Evolutionary conservation across 2,329 filamentous ascomycete species (phyloP).

Genomic region (Dactylellina leptospora): DNA sequence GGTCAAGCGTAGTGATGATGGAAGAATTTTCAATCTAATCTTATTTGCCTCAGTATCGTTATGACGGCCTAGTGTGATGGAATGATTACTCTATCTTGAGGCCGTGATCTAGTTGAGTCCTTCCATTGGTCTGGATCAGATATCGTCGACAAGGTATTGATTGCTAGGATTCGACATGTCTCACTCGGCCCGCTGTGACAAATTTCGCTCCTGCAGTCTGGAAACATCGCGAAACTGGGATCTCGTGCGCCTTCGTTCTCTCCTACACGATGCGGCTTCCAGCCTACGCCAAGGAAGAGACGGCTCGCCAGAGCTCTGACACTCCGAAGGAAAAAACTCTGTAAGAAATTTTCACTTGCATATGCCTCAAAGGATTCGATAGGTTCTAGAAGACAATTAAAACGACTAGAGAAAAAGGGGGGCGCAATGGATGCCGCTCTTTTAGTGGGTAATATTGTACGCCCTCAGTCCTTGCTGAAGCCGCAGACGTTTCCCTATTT

Average conservation of each 20-base stretch:
- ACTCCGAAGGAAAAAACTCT: conserved; percentile 23
- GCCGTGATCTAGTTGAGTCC: background rate
- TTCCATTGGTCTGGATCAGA: background rate
- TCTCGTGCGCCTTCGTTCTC: background rate
- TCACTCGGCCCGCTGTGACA: background rate
- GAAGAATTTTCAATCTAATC: background rate
- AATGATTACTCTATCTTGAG: background rate
- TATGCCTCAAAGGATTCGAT: conserved; percentile 6
- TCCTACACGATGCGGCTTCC: background rate
- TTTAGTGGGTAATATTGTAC: no score
- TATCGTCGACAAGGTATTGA: background rate
- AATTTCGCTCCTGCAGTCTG: background rate
- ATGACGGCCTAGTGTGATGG: no score
- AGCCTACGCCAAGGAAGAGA: background rate
- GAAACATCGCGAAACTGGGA: background rate
- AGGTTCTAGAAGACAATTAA: conserved; percentile 4
- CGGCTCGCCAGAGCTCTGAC: conserved; percentile 16
- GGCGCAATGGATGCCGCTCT: no score
- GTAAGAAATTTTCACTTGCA: conserved; percentile 24
- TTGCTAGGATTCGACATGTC: background rate
- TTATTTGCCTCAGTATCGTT: background rate
- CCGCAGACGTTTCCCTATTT: conserved; percentile 14
- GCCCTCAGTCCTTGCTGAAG: background rate
- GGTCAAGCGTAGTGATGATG: background rate
- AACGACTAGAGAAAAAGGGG: no score